These are phyloP conservation scores for Colletotrichum theobromicola DNA, from an alignment of 2,329 filamentous ascomycete genomes.

Conservation along the genomic window DNA sequence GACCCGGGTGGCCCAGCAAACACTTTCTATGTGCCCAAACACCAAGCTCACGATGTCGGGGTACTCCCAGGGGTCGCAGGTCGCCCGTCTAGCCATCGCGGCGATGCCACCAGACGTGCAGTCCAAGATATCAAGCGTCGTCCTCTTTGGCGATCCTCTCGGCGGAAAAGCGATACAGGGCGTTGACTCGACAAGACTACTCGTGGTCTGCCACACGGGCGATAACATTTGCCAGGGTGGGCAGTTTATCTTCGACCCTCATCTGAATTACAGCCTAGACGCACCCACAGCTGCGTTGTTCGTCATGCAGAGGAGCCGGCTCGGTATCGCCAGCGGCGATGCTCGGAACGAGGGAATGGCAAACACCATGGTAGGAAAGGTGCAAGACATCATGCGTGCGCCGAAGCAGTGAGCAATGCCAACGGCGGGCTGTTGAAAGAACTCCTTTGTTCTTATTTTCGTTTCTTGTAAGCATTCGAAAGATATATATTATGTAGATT, in stretches of 20 bases:
- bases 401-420: not conserved
- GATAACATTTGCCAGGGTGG: constrained; percentile 33
- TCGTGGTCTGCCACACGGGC: constrained; percentile 29
- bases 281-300: constrained; percentile 23
- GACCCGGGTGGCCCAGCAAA: constrained; percentile 35
- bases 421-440: not conserved
- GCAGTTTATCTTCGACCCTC: constrained; percentile 3
- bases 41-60: constrained; percentile 30
- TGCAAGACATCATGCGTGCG: constrained; percentile 11
- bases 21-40: constrained; percentile 30
- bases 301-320: constrained; percentile 27
- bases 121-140: constrained; percentile 28
- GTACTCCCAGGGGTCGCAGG: constrained; percentile 33
- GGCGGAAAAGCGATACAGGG: constrained; percentile 26
- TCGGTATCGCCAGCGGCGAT: constrained; percentile 28
- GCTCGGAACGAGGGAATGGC: constrained; percentile 28
- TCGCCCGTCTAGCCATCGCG: constrained; percentile 30
- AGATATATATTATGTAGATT: not conserved
- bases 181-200: constrained; percentile 24
- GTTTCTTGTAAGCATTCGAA: not conserved
- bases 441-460: not conserved
- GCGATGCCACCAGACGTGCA: constrained; percentile 24
- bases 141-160: constrained; percentile 34
- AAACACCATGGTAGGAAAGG: constrained; percentile 19
- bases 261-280: constrained; percentile 21